Evolutionary conservation across 768 basidiomycete genomes (phyloP), one percentile per base, ranked within the genome.

Genomic region (Tephrocybe sp.): DNA sequence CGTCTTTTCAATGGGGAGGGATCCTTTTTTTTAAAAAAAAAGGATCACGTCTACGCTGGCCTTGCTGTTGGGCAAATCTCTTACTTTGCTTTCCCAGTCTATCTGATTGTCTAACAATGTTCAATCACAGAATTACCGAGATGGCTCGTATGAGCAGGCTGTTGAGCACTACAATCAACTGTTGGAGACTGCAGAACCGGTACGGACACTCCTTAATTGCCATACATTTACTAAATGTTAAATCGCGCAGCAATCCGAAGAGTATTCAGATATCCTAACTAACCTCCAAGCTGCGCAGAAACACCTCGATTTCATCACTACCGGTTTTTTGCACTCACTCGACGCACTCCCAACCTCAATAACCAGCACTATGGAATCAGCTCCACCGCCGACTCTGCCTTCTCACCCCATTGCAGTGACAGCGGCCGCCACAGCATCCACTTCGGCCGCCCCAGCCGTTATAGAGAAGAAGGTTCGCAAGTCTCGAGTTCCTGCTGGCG

Each of bases 231-330:
- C 30, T 5, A 35, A 11, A 6, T 15, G 5, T n/a, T n/a, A n/a
- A 9, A 32, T 47, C 57, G 47, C 47, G 36, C 63, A 93, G 92
- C 73, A 84, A 59, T 86, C 90, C 22, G 89, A 95, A 59, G 93
- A 96, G 70, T 82, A 92, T 61, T 80, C 88, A 4, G 93, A 95
- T 63, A 84, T 95, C 62, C 73, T 87, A 31, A 92, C 84, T 53
- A 96, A 97, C 67, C 81, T 95, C 49, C 75, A 82, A 49, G 92
- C 93, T 4, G 78, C 92, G 2, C 83, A 90, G 62, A 77, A 78
- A 51, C 91, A 93, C 63, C 79, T 92, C 49, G 87, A 92, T 62
- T 97, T 96, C 71, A 80, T 91, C 65, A 80, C 80, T 60, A 77
- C 80, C 21, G 83, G 79, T 38, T 92, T 80, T 70, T 72, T 82